A percentile compares a stretch with the other conserved stretches of the same genome.
phyloP scores from a whole-genome alignment of 202 grass and related monocot genomes.

The Miscanthus sacchariflorus region DNA sequence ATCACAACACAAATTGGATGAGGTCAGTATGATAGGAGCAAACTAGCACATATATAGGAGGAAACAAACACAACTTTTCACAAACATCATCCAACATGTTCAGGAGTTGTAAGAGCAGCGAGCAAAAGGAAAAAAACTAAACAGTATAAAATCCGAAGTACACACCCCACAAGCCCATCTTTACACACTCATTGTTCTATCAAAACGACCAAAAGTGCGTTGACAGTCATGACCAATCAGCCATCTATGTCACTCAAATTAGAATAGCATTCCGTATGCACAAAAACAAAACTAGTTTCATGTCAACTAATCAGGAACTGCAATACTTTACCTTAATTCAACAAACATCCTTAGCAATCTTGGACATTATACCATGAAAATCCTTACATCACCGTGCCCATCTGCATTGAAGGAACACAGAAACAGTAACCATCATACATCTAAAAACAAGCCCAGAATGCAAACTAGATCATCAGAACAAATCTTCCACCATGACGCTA shows the following conservation, averaged over 20 bases:
- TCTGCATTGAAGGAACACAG: conserved; percentile 35
- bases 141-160: not conserved
- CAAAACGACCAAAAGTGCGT: not conserved
- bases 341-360: not conserved
- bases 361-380: conserved; percentile 10
- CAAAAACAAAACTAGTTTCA: conserved; percentile 1
- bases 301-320: not conserved
- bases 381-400: conserved; percentile 39
- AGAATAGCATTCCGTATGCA: not conserved
- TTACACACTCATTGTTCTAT: conserved; percentile 4
- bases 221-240: conserved; percentile 1
- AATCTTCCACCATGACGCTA: conserved; percentile 16
- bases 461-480: not conserved
- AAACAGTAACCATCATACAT: conserved; percentile 16
- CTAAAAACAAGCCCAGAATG: not conserved
- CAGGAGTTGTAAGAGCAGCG: not conserved
- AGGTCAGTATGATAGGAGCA: not conserved
- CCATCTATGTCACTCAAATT: not conserved
- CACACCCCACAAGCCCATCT: not conserved
- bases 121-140: not conserved
- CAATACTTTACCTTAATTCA: conserved; percentile 25
- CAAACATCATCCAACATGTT: conserved; percentile 30
- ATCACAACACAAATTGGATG: not conserved
- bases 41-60: not conserved
- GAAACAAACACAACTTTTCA: not conserved